Evolutionary conservation across 805 yeast genomes (phyloP), one percentile per base, ranked within the genome.

Genomic region (Lipomyces sp.): DNA sequence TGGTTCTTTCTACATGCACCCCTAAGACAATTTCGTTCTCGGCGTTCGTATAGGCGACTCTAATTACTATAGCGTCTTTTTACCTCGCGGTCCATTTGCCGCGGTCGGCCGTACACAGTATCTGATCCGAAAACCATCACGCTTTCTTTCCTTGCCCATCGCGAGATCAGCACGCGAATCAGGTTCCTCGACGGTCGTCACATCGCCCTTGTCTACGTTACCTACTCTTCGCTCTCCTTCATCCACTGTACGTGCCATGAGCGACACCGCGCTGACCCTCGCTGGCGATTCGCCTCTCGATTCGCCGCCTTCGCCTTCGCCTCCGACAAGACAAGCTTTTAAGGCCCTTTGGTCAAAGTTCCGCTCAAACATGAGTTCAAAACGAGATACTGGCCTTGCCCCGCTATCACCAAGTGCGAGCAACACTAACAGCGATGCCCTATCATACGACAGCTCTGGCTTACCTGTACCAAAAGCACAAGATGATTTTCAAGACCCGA

Each of bases 401-500:
- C 29, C 54, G 32, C 60, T 57, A 37, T 50, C 48, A 33, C 62
- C 65, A 7, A n/a, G 35, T 59, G 33, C 59, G 13, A 63, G 62
- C 37, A 63, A 51, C 30, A 62, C 60, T 35, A 63, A 60, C 30
- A 57, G 60, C 60, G 60, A 57, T 13, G 62, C 13, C 55, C 62
- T 10, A 33, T 53, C 33, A 62, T 53, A 53, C 32, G 58, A 55
- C 50, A 39, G 29, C 48, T 15, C 45, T 37, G 32, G n/a, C 32
- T 5, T 30, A n/a, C 15, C 48, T 15, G 18, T 8, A 39, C 59
- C 45, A 18, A 56, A 18, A 30, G 3, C 24, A 33, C 33, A 32
- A 15, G 56, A 48, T 66, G 55, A 71, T 63, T 42, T 73, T 69
- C 53, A 68, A 69, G 48, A 57, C 64, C 72, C 77, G 29, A 59